These are phyloP conservation scores for Bidens hawaiensis DNA, from an alignment of 140 eudicot species.

Conservation along the genomic window DNA sequence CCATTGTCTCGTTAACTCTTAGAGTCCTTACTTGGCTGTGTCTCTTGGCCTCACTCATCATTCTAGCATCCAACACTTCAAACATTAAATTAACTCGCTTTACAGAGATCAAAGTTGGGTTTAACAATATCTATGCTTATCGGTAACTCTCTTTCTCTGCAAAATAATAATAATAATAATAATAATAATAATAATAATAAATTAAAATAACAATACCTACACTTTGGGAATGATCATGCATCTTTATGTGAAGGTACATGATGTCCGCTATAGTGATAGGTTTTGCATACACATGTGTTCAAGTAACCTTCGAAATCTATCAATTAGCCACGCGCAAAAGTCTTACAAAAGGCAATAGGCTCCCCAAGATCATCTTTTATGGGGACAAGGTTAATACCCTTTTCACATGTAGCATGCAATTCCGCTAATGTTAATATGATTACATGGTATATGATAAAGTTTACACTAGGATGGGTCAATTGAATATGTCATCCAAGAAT, in stretches of 20 bases:
- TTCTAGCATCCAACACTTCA: conserved; percentile 24
- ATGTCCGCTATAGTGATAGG: conserved; percentile 32
- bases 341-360: background rate
- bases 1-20: conserved; percentile 12
- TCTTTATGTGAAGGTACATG: conserved; percentile 18
- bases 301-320: conserved; percentile 24
- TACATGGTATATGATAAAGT: too few species aligned
- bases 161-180: too few species aligned
- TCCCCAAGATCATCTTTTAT: conserved; percentile 16
- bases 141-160: conserved; percentile 20
- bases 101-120: conserved; percentile 1
- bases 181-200: too few species aligned
- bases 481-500: too few species aligned
- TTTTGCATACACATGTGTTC: conserved; percentile 28
- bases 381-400: conserved; percentile 25
- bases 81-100: conserved; percentile 7
- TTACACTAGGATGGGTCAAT: too few species aligned
- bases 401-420: background rate
- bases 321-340: conserved; percentile 18
- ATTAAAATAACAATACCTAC: too few species aligned
- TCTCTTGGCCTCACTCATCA: conserved; percentile 26
- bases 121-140: conserved; percentile 28
- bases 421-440: too few species aligned
- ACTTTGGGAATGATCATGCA: background rate
- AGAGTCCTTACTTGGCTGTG: conserved; percentile 25